Base-by-base conservation (phyloP, 495 filamentous ascomycete species). In the Arthonia radiata region DNA sequence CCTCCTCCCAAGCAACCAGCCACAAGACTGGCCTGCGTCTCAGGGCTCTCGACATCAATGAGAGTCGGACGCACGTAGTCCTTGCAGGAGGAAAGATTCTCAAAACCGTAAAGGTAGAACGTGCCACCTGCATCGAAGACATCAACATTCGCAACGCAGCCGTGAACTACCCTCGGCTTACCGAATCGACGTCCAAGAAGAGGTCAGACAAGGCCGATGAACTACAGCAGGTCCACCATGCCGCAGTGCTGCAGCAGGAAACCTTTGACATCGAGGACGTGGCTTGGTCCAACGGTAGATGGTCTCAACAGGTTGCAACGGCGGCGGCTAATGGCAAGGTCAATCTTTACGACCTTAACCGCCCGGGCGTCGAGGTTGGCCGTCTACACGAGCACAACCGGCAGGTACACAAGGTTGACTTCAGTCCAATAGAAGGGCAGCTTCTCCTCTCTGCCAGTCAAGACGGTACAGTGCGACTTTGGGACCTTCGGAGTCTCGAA, bases 401-500 rank as follows among this genome's bases (percentile, higher is more conserved):
- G 28, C 83, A 92, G 56, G 72, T 97, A 31, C 83, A 97, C 48
- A 68, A 68, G 35, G 55, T 97, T 19, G 80, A 78, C 23, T 77
- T 93, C 48, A 92, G 82, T 42, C 82, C 86, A 2, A 71, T 76
- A 41, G 54, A 63, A 33, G 68, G 71, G 28, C 66, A 64, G 31
- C 64, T 68, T 54, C 47, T 94, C 18, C 56, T 94, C 14, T 90
- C 81, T 3, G 86, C 76, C 14, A 82, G 82, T 42, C 81, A 92
- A 49, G 86, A 94, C 55, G 74, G 74, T 29, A 76, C 73, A 9
- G 75, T 92, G 25, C 73, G 78, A 28, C 63, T 77, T 40, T 79
- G 72, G 72, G 72, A 79, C 49, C 39, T 77, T 32, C 54, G 71
- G 22, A 53, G 59, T 17, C 52, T 59, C 25, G n/a, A n/a, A n/a